Evolutionary conservation across 2,329 filamentous ascomycete genomes (phyloP), one percentile per base, ranked within the genome.

Genomic region (Leptographium galeiforme): DNA sequence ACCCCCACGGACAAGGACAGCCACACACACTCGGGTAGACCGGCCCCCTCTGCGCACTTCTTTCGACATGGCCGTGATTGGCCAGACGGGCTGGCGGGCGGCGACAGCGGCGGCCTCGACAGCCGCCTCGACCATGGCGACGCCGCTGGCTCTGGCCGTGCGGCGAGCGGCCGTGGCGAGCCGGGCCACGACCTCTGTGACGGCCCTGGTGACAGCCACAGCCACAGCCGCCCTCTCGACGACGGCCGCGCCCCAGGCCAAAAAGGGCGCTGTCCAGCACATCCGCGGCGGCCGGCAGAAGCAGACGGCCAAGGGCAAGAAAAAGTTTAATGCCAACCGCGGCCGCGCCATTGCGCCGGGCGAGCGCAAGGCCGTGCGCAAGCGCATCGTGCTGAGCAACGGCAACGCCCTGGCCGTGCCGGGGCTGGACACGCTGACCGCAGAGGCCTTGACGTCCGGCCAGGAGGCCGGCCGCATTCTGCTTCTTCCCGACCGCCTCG

Each of bases 381-480:
- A 94, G 73, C 82, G 87, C 61, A 87, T 98, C 63, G 82, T 94
- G 56, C 81, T 98, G 56, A 91, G 85, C 74, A 98, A 97, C 71
- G 86, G 87, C 68, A 97, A 95, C 70, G 93, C 93, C 50, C 72
- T 96, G 40, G 80, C 84, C 56, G 85, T 97, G 8, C 65, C 73
- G 30, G 85, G 81, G 12, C 73, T 95, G 60, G 70, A 75, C 56
- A 76, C 84, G 49, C 64, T 95, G 53, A 74, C 69, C 13, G 64
- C 69, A 11, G 71, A 76, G 57, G 77, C 75, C 45, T 48, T 57
- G 36, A 13, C 18, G 43, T 3, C 25, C 25, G 25, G 5, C 25
- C 2, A 25, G 25, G 25, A 25, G 5, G 5, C 25, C 3, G 25
- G 25, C 3, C 77, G 77, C 56, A 78, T 97, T 34, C 70, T 89